phyloP scores from a whole-genome alignment of 1,284 basidiomycete genomes.

The Austroboletus niveus region DNA sequence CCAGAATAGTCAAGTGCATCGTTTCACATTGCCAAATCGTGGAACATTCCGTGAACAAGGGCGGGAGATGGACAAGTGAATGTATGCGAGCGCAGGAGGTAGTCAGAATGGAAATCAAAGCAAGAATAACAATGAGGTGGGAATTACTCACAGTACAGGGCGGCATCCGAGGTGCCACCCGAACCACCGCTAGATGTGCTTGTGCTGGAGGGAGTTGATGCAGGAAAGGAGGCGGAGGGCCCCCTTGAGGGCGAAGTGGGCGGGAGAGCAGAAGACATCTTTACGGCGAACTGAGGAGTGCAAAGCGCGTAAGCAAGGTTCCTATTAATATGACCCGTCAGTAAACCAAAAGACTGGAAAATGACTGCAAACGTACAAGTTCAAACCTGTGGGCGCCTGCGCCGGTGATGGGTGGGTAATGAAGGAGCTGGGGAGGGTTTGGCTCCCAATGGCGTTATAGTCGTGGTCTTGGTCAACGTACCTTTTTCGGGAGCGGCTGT shows the following conservation, averaged over 20 bases:
- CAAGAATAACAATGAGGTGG: not conserved
- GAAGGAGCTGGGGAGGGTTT: not conserved
- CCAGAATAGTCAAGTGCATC: not conserved
- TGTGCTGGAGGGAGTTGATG: not conserved
- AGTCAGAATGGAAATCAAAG: conserved; percentile 22
- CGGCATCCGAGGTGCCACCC: conserved; percentile 19
- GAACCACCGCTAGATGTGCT: not conserved
- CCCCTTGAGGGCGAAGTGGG: not conserved
- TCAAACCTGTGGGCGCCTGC: conserved; percentile 2
- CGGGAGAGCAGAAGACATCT: conserved; percentile 12
- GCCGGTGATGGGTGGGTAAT: conserved; percentile 4
- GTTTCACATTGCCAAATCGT: not conserved
- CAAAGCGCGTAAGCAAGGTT: conserved; percentile 2
- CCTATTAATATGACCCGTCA: conserved; percentile 20
- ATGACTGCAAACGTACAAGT: not conserved
- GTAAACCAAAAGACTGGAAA: not conserved
- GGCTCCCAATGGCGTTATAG: not conserved
- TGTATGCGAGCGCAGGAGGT: conserved; percentile 10
- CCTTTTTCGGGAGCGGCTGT: not conserved
- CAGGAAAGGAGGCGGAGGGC: not conserved
- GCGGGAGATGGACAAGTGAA: not conserved
- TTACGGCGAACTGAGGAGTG: not conserved
- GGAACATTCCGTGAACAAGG: not conserved
- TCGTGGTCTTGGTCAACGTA: not conserved
- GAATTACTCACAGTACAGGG: conserved; percentile 26